Base-by-base conservation (phyloP, 2,329 filamentous ascomycete genomes). In the Verticillium isaacii region DNA sequence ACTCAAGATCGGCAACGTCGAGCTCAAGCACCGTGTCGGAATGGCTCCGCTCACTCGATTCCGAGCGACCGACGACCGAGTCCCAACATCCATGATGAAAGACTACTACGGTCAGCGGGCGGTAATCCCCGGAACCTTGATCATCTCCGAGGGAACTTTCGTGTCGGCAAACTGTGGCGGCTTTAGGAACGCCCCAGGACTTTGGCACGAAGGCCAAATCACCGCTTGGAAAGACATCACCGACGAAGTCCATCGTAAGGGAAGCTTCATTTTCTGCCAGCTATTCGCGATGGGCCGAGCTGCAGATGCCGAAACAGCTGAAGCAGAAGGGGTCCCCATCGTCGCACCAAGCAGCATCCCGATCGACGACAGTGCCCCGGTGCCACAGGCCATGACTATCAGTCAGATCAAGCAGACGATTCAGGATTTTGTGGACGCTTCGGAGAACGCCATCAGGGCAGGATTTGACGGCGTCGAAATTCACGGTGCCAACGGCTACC, bases 391-490 rank as follows among this genome's bases (percentile, higher is more conserved):
- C 3, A 84, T 93, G 83, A 88, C 84, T 0, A 73, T 82, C 14
- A 73, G 80, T 0, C 88, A 92, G 36, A 92, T 93, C 59, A 75
- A 86, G 57, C 72, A 80, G 1, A 78, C 87, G 64, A 86, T 89
- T 65, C 70, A 74, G 0, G 83, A 83, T 0, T 92, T 82, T 71
- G 82, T 79, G 0, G 77, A 75, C 0, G 81, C 82, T 0, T 73
- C 81, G 0, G 78, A 80, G 64, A 78, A 85, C 8, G 83, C 89
- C 0, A 72, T 90, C 0, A 76, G 78, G 0, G 85, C 84, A 1
- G 90, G 90, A 0, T 88, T 89, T 36, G 90, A 93, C 66, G 87
- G 85, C 1, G 84, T 93, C 56, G 90, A 93, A 64, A 71, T 79
- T 3, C 79, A 84, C 56, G 79, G 70, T 0, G 83, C 82, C 0